Percentiles rank a stretch among this genome's conserved stretches.
These are phyloP conservation scores for Paraglomus brasilianum DNA, from an alignment of 192 early-diverging fungal species.

Conservation along the genomic window DNA sequence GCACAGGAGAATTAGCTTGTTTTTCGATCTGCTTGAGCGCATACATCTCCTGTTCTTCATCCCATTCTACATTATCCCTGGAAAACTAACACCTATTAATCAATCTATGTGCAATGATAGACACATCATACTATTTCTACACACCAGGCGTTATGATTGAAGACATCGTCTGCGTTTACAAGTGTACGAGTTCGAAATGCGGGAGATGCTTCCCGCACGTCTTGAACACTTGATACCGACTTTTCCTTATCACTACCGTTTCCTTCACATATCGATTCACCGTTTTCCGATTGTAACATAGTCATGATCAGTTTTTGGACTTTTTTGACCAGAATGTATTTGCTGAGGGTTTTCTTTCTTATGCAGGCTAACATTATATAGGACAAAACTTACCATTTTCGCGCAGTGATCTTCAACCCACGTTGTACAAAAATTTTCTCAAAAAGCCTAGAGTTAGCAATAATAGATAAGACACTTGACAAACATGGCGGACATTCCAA, in stretches of 20 bases:
- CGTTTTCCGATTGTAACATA: no score
- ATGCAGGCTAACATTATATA: no score
- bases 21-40: conserved; percentile 73
- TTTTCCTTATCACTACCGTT: background rate
- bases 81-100: background rate
- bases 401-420: no score
- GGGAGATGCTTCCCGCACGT: background rate
- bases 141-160: conserved; percentile 92
- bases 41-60: conserved; percentile 75
- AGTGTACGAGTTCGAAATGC: conserved; percentile 79
- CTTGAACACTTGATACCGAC: background rate
- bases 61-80: conserved; percentile 95
- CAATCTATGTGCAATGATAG: background rate
- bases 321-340: no score
- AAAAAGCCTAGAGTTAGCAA: no score
- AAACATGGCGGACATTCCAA: no score
- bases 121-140: background rate
- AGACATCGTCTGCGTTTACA: conserved; percentile 72
- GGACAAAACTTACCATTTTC: no score
- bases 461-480: no score
- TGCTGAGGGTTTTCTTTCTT: no score
- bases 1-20: conserved; percentile 72
- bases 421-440: no score
- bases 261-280: no score
- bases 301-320: no score